Percentiles rank a stretch among this genome's conserved stretches.
Evolutionary conservation across 352 stramenopile genomes (phyloP).

Genomic region (Halophytophthora batemanensis): DNA sequence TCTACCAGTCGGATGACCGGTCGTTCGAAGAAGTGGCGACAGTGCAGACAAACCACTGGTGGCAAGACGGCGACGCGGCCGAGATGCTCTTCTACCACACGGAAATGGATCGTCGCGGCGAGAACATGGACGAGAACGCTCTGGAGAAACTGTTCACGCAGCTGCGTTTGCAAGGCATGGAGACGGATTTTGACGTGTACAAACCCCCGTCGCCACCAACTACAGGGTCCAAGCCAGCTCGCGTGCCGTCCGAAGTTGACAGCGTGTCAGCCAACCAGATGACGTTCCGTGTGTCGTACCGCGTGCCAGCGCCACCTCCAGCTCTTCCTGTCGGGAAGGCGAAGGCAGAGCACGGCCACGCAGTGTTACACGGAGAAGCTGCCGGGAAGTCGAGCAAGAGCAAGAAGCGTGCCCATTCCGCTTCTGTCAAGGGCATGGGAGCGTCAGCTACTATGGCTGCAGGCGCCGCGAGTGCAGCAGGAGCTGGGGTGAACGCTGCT

Average conservation of each 20-base stretch:
- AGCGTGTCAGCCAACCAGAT: conserved; percentile 32
- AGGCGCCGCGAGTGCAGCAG: conserved; percentile 11
- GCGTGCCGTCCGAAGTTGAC: conserved; percentile 27
- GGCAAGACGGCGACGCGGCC: conserved; percentile 42
- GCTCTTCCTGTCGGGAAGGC: conserved; percentile 26
- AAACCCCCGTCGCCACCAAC: conserved; percentile 25
- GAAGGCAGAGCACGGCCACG: conserved; percentile 24
- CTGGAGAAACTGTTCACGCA: conserved; percentile 43
- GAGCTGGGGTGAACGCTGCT: conserved; percentile 6
- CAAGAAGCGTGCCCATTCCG: conserved; percentile 47
- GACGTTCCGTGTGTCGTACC: conserved; percentile 66
- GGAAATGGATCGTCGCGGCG: neutral
- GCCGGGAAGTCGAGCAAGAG: conserved; percentile 40
- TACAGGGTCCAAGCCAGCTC: neutral
- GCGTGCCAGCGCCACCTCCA: conserved; percentile 43
- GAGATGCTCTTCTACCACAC: conserved; percentile 42
- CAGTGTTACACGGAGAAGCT: conserved; percentile 16
- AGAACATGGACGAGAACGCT: conserved; percentile 19
- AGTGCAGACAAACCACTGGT: conserved; percentile 30
- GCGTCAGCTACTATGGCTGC: conserved; percentile 1
- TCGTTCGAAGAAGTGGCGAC: conserved; percentile 47
- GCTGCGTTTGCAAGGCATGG: conserved; percentile 54
- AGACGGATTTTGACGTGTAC: conserved; percentile 58
- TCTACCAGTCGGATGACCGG: conserved; percentile 21
- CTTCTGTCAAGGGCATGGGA: conserved; percentile 4